Evolutionary conservation across 2,329 filamentous ascomycete genomes (phyloP).

Genomic region (Allantophomopsis lycopodina): DNA sequence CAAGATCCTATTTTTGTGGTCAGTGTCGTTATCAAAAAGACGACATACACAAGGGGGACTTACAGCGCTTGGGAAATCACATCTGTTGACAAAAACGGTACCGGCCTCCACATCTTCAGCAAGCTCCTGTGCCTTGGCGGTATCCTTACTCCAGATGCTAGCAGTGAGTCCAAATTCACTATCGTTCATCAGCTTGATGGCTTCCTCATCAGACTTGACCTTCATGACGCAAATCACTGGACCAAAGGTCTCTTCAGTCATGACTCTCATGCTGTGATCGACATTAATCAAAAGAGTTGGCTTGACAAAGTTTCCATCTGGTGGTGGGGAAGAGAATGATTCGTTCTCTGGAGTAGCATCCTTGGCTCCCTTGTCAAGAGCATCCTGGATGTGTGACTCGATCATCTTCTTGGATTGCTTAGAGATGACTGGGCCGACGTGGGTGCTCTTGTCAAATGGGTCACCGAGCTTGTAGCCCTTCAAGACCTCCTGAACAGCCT

Average conservation of each 20-base stretch:
- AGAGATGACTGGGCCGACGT: conserved; percentile 82
- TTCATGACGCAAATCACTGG: conserved; percentile 86
- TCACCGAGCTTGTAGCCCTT: conserved; percentile 78
- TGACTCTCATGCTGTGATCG: conserved; percentile 72
- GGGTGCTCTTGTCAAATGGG: conserved; percentile 63
- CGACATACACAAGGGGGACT: conserved; percentile 23
- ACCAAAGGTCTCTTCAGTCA: conserved; percentile 92
- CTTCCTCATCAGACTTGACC: conserved; percentile 69
- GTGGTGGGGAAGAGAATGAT: conserved; percentile 57
- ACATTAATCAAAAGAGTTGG: conserved; percentile 73
- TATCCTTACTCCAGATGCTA: conserved; percentile 95
- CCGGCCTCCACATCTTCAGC: conserved; percentile 77
- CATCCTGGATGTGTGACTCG: conserved; percentile 67
- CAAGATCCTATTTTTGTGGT: conserved; percentile 52
- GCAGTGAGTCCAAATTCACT: conserved; percentile 88
- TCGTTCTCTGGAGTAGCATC: conserved; percentile 74
- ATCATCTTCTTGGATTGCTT: conserved; percentile 66
- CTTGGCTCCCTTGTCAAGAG: conserved; percentile 68
- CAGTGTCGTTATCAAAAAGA: conserved; percentile 7
- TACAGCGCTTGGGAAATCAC: conserved; percentile 84
- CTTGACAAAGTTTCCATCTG: conserved; percentile 78
- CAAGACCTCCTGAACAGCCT: conserved; percentile 67
- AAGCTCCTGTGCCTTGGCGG: conserved; percentile 58
- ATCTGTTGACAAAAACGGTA: conserved; percentile 91
- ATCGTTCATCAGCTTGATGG: conserved; percentile 80